These are phyloP conservation scores for Chrysoporthe puriensis DNA, from an alignment of 2,329 filamentous ascomycete genomes.

Conservation along the genomic window DNA sequence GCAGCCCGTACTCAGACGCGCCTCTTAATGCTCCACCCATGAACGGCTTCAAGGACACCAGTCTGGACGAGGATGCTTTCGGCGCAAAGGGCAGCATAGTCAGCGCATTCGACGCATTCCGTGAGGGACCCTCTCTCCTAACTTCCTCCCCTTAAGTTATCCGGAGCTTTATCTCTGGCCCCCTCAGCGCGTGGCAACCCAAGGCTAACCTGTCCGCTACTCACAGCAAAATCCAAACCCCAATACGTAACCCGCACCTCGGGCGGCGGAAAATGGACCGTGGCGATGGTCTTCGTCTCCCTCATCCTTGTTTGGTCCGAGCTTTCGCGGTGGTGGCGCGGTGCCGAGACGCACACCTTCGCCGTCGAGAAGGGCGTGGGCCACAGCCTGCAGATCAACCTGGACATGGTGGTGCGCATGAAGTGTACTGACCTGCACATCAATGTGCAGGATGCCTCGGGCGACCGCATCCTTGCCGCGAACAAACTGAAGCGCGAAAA, in stretches of 20 bases:
- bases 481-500: constrained; percentile 73
- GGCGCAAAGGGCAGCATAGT: constrained; percentile 73
- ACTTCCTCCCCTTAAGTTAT: neutral
- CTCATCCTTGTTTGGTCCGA: constrained; percentile 78
- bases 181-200: neutral
- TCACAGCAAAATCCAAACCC: constrained; percentile 87
- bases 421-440: constrained; percentile 84
- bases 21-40: constrained; percentile 48
- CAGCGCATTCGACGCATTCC: constrained; percentile 95
- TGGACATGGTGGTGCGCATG: constrained; percentile 93
- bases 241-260: constrained; percentile 85
- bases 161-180: neutral
- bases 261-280: constrained; percentile 91
- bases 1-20: constrained; percentile 24
- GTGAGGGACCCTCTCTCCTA: constrained; percentile 57
- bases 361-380: constrained; percentile 90
- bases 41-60: constrained; percentile 77
- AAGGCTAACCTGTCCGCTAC: constrained; percentile 30
- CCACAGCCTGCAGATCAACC: constrained; percentile 88
- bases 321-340: constrained; percentile 79
- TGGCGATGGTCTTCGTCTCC: constrained; percentile 77
- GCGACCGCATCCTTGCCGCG: constrained; percentile 86
- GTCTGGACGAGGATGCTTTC: constrained; percentile 79
- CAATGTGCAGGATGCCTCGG: constrained; percentile 94
- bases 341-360: constrained; percentile 85